A percentile compares a stretch with the other conserved stretches of the same genome.
Evolutionary conservation across 768 basidiomycete species (phyloP).

Genomic region (Russula griseocarnosa): DNA sequence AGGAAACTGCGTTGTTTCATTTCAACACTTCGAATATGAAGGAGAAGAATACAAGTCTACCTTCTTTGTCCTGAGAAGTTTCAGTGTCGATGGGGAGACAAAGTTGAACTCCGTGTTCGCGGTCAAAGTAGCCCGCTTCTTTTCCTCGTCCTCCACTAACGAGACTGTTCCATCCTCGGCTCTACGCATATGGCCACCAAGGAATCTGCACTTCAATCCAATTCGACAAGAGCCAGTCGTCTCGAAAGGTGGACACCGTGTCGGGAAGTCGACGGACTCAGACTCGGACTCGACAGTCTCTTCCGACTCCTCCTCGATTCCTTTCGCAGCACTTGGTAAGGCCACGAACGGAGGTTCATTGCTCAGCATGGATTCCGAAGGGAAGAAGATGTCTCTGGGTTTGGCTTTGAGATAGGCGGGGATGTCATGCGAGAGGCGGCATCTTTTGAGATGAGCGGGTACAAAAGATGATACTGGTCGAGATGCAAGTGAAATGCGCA

Average conservation of each 20-base stretch:
- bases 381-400: constrained; percentile 64
- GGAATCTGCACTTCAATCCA: constrained; percentile 89
- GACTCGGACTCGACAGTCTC: constrained; percentile 25
- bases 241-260: constrained; percentile 61
- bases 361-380: constrained; percentile 42
- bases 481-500: constrained; percentile 34
- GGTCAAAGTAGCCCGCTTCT: constrained; percentile 46
- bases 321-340: constrained; percentile 31
- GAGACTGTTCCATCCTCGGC: constrained; percentile 44
- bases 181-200: constrained; percentile 66
- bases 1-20: constrained; percentile 48
- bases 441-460: constrained; percentile 44
- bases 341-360: constrained; percentile 50
- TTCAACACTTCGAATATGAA: background rate
- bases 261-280: constrained; percentile 44
- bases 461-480: background rate
- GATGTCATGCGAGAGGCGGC: constrained; percentile 78
- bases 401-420: constrained; percentile 71
- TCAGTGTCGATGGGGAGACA: constrained; percentile 52
- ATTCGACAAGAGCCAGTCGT: constrained; percentile 72
- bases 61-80: constrained; percentile 62
- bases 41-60: constrained; percentile 37
- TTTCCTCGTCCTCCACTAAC: constrained; percentile 55
- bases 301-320: constrained; percentile 33
- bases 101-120: constrained; percentile 67